Conservation (phyloP, 345 rosid species). For the Boechera divaricarpa region DNA sequence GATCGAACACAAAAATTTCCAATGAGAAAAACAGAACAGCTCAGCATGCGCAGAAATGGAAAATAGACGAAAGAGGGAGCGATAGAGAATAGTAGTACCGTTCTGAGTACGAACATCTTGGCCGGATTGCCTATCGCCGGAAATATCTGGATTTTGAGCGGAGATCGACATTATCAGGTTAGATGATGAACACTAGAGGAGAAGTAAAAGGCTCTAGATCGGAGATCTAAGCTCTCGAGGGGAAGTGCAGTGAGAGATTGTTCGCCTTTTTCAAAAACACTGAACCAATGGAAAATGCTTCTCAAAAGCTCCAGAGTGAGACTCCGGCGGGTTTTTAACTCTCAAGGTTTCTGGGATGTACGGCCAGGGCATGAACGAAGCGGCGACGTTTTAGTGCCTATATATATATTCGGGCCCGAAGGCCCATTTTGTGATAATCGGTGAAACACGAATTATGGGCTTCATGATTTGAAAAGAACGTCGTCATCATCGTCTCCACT, state of each 20-base stretch:
- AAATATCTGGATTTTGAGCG: conserved; percentile 75
- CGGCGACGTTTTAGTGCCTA: not conserved
- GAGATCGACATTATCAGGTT: conserved; percentile 60
- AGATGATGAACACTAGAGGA: not conserved
- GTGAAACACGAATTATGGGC: not conserved
- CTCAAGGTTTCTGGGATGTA: conserved; percentile 37
- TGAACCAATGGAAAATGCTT: conserved; percentile 32
- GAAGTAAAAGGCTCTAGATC: conserved; percentile 45
- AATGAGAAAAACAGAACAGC: conserved; percentile 1
- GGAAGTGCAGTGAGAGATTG: conserved; percentile 19
- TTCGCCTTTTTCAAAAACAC: not conserved
- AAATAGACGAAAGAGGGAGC: not conserved
- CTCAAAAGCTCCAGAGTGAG: conserved; percentile 34
- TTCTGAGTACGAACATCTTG: conserved; percentile 98
- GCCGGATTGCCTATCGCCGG: conserved; percentile 92
- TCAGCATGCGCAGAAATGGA: not conserved
- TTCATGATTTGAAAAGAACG: not conserved
- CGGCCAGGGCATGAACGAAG: conserved; percentile 24
- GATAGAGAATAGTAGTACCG: conserved; percentile 49
- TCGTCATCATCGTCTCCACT: not conserved
- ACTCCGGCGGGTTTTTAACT: conserved; percentile 42
- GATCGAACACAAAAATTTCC: conserved; percentile 20
- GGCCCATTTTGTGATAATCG: not conserved
- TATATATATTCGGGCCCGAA: not conserved
- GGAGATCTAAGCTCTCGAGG: conserved; percentile 35